These are phyloP conservation scores for Annulohypoxylon moriforme DNA, from an alignment of 495 filamentous ascomycete genomes.

Conservation along the genomic window DNA sequence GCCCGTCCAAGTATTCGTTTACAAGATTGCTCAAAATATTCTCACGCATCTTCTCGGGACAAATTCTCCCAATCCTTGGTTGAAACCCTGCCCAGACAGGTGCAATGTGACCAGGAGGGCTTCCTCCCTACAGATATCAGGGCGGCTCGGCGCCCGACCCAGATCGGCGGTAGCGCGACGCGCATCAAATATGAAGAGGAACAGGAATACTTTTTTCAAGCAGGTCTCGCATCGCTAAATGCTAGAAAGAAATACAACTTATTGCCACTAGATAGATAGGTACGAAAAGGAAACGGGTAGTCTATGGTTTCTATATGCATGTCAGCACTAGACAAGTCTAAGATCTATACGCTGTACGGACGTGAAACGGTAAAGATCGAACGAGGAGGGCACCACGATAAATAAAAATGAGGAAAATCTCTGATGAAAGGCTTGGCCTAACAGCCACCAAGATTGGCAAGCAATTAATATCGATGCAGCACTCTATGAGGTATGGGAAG, in stretches of 20 bases:
- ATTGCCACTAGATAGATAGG: slow-evolving; percentile 1
- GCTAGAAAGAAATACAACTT: background rate
- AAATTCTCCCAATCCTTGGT: background rate
- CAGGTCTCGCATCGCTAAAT: background rate
- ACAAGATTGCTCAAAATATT: background rate
- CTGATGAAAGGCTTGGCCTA: background rate
- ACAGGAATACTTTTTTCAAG: background rate
- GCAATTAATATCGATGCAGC: slow-evolving; percentile 4
- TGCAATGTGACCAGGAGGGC: background rate
- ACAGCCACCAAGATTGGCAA: background rate
- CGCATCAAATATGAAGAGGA: background rate
- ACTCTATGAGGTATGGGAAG: background rate
- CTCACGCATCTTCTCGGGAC: background rate
- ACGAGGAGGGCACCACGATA: background rate
- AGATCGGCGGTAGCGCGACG: slow-evolving; percentile 4
- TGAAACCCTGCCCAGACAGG: background rate
- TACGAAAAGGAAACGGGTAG: background rate
- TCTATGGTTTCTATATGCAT: slow-evolving; percentile 3
- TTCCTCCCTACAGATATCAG: background rate
- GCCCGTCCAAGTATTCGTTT: background rate
- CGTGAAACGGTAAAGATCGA: slow-evolving; percentile 11
- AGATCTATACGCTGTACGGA: background rate
- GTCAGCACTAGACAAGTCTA: background rate
- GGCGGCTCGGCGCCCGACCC: background rate
- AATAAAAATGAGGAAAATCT: background rate